phyloP scores from a whole-genome alignment of 345 rosid species.

The Arabidopsis thaliana region TAIR10.1 NC_003075.7:2572001-2572500 shows the following conservation, averaged over 20 bases:
- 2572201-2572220: not conserved
- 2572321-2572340: not conserved
- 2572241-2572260: not conserved
- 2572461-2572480: not conserved
- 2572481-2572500: slow-evolving; percentile 17
- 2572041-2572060: slow-evolving; percentile 1
- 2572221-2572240: not conserved
- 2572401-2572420: too few relatives aligned
- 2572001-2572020: not conserved
- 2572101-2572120: not conserved
- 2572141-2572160: not conserved
- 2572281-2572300: too few relatives aligned
- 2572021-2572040: too few relatives aligned
- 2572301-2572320: too few relatives aligned
- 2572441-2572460: not conserved
- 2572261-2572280: not conserved
- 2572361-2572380: not conserved
- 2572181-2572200: not conserved
- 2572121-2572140: not conserved
- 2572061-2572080: not conserved
- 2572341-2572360: slow-evolving; percentile 41
- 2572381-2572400: not conserved
- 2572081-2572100: not conserved
- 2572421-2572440: slow-evolving; percentile 19
- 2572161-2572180: slow-evolving; percentile 10